Conservation (phyloP, 192 early-diverging fungal species). For the Coemansia biformis region DNA sequence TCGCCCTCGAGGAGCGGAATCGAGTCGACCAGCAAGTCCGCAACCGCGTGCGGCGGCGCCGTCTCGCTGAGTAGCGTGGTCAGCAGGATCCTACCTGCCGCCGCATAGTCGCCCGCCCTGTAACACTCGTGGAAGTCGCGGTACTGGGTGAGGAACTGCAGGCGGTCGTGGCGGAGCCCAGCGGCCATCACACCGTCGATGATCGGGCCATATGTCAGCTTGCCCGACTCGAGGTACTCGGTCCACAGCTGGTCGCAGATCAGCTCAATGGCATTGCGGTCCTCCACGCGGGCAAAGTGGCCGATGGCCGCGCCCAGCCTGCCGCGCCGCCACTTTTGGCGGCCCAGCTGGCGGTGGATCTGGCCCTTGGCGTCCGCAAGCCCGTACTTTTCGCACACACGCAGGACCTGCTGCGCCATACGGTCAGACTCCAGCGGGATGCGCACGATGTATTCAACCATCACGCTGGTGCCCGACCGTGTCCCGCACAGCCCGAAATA, state of each 20-base stretch:
- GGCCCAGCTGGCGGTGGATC: conserved; percentile 48
- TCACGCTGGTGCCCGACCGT: neutral
- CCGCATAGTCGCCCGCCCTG: conserved; percentile 14
- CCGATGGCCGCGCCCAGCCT: conserved; percentile 57
- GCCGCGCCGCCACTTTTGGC: conserved; percentile 52
- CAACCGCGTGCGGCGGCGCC: conserved; percentile 52
- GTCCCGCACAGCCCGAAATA: conserved; percentile 42
- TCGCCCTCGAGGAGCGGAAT: conserved; percentile 61
- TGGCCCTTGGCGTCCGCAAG: conserved; percentile 29
- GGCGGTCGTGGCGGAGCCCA: conserved; percentile 33
- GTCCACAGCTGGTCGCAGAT: conserved; percentile 57
- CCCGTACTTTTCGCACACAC: conserved; percentile 45
- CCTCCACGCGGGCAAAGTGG: conserved; percentile 55
- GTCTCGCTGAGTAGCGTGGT: conserved; percentile 44
- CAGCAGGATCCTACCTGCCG: conserved; percentile 50
- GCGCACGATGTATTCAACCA: conserved; percentile 40
- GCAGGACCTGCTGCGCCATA: conserved; percentile 53
- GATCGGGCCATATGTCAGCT: conserved; percentile 37
- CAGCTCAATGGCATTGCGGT: conserved; percentile 44
- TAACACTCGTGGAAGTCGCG: conserved; percentile 56
- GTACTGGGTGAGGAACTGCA: conserved; percentile 56
- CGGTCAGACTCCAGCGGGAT: conserved; percentile 52
- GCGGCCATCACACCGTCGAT: conserved; percentile 35
- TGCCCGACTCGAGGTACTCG: conserved; percentile 47
- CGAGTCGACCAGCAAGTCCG: conserved; percentile 53